Percentiles rank a stretch among this genome's conserved stretches.
These are phyloP conservation scores for Zoysia pacifica DNA, from an alignment of 176 grass and related monocot genomes.

Conservation along the genomic window DNA sequence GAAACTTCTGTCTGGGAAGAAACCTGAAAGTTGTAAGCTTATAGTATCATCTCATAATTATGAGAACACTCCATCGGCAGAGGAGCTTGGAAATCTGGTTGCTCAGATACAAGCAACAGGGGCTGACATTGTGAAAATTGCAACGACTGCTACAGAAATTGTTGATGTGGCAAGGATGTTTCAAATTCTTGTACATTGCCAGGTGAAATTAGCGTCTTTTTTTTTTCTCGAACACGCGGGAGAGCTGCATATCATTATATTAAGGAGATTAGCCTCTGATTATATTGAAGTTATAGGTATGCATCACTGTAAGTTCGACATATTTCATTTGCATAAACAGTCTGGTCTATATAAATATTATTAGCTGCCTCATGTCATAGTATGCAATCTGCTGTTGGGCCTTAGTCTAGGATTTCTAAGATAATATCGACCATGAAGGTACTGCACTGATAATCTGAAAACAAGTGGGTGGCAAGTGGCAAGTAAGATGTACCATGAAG, in stretches of 20 bases:
- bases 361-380: conserved; percentile 8
- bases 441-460: not conserved
- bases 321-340: not conserved
- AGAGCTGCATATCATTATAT: no score
- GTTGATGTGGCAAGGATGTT: conserved; percentile 84
- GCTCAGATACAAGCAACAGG: conserved; percentile 74
- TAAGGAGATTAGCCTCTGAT: conserved; percentile 26
- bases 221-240: no score
- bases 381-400: not conserved
- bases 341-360: not conserved
- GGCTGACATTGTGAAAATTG: conserved; percentile 91
- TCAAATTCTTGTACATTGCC: conserved; percentile 66
- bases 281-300: conserved; percentile 3
- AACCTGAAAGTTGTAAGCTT: conserved; percentile 83
- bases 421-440: not conserved
- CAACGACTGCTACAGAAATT: conserved; percentile 83
- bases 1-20: conserved; percentile 72
- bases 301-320: not conserved
- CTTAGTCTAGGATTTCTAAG: not conserved
- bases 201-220: conserved; percentile 44
- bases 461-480: not conserved
- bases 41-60: conserved; percentile 95
- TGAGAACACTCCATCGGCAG: conserved; percentile 71
- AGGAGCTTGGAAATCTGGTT: conserved; percentile 69
- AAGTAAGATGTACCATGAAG: not conserved